Conservation (phyloP, 176 grass and related monocot species). For the Oryza coarctata region DNA sequence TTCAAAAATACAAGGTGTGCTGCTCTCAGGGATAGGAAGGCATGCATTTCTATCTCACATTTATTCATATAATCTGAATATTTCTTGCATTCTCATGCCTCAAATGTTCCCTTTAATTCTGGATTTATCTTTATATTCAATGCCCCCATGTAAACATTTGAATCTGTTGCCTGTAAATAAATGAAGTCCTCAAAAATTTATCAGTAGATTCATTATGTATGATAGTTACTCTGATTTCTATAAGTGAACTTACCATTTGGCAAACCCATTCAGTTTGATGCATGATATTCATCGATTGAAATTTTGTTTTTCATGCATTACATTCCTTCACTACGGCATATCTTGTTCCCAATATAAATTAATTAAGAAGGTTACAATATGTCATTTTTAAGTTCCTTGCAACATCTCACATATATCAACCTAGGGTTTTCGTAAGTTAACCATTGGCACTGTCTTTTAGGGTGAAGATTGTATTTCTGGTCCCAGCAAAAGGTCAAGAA, state of each 20-base stretch:
- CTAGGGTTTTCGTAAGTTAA: conserved; percentile 14
- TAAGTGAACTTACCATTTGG: background rate
- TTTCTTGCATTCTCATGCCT: conserved; percentile 13
- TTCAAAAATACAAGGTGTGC: conserved; percentile 97
- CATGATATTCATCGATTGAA: background rate
- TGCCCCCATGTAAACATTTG: conserved; percentile 18
- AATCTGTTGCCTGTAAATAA: background rate
- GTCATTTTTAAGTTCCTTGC: background rate
- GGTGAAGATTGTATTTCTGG: conserved; percentile 19
- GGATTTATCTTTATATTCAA: background rate
- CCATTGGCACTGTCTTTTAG: conserved; percentile 33
- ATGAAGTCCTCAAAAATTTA: background rate
- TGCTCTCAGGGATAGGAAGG: conserved; percentile 86
- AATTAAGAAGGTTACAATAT: conserved; percentile 14
- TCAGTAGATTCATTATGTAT: conserved; percentile 5
- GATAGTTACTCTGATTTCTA: background rate
- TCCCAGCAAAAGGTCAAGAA: conserved; percentile 33
- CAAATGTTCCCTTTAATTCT: background rate
- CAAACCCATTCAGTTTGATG: background rate
- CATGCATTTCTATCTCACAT: conserved; percentile 40
- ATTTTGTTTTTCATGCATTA: background rate
- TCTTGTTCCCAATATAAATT: background rate
- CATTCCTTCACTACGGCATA: background rate
- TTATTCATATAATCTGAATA: conserved; percentile 17
- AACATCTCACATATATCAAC: background rate